A percentile compares a stretch with the other conserved stretches of the same genome.
Evolutionary conservation across 768 basidiomycete genomes (phyloP).

Genomic region (Mycena polygramma): DNA sequence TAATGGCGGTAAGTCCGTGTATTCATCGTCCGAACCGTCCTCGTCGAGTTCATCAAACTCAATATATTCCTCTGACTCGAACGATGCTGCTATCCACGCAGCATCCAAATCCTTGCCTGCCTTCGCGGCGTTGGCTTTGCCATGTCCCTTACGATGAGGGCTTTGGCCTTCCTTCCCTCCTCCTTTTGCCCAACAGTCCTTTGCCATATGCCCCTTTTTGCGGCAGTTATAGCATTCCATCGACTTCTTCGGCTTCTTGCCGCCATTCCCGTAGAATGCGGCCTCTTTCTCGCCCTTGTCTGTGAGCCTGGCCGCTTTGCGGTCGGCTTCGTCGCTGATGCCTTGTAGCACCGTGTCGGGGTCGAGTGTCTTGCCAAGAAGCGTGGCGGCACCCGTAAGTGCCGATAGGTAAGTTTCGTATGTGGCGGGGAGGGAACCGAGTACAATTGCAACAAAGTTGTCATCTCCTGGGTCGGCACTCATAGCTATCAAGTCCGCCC

Average conservation of each 20-base stretch:
- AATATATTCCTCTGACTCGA: slow-evolving; percentile 1
- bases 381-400: not conserved
- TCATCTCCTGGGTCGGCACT: slow-evolving; percentile 2
- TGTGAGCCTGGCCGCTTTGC: not conserved
- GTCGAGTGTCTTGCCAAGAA: slow-evolving; percentile 5
- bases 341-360: slow-evolving; percentile 11
- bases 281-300: slow-evolving; percentile 12
- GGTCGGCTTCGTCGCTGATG: slow-evolving; percentile 5
- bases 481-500: not conserved
- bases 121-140: not conserved
- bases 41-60: slow-evolving; percentile 16
- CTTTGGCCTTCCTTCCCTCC: slow-evolving; percentile 54
- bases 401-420: slow-evolving; percentile 3
- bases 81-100: not conserved
- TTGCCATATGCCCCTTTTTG: slow-evolving; percentile 45
- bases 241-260: slow-evolving; percentile 9
- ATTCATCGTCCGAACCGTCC: slow-evolving; percentile 12
- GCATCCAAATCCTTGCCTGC: not conserved
- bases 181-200: slow-evolving; percentile 53
- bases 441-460: not conserved
- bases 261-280: slow-evolving; percentile 18
- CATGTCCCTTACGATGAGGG: slow-evolving; percentile 25
- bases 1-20: not conserved
- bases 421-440: not conserved
- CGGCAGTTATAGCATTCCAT: slow-evolving; percentile 48